Conservation (phyloP, 2,329 filamentous ascomycete species). For the Metarhizium humberi region DNA sequence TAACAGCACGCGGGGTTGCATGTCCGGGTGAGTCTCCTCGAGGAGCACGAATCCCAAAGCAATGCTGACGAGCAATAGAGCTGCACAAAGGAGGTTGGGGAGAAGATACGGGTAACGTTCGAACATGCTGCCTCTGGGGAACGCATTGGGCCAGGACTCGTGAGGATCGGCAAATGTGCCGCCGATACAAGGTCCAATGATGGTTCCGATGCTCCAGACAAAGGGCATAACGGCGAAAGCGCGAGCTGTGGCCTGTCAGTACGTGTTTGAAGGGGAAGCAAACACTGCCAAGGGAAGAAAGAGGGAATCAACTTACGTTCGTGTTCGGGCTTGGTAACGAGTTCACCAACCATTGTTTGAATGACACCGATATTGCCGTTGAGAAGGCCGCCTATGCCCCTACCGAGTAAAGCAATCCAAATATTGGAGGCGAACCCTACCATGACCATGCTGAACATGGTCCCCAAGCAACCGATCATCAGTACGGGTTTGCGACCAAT, state of each 20-base stretch:
- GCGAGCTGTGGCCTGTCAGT: conserved; percentile 43
- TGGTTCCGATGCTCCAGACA: conserved; percentile 85
- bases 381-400: conserved; percentile 69
- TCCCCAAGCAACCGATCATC: conserved; percentile 71
- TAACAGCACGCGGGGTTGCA: conserved; percentile 46
- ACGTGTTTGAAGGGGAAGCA: background rate
- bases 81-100: conserved; percentile 78
- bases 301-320: conserved; percentile 53
- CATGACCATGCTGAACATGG: conserved; percentile 71
- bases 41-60: conserved; percentile 71
- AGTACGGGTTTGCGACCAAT: conserved; percentile 81
- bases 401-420: conserved; percentile 69
- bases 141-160: conserved; percentile 60
- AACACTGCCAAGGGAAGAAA: conserved; percentile 6
- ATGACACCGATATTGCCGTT: conserved; percentile 91
- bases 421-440: conserved; percentile 79
- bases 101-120: conserved; percentile 76
- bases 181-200: conserved; percentile 80
- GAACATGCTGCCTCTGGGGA: conserved; percentile 62
- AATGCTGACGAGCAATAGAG: conserved; percentile 69
- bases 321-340: conserved; percentile 75
- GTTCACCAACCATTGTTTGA: conserved; percentile 85
- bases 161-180: conserved; percentile 77
- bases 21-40: conserved; percentile 82
- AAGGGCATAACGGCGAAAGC: conserved; percentile 93